Evolutionary conservation across 768 basidiomycete species (phyloP).

Genomic region (Trametes punicea): DNA sequence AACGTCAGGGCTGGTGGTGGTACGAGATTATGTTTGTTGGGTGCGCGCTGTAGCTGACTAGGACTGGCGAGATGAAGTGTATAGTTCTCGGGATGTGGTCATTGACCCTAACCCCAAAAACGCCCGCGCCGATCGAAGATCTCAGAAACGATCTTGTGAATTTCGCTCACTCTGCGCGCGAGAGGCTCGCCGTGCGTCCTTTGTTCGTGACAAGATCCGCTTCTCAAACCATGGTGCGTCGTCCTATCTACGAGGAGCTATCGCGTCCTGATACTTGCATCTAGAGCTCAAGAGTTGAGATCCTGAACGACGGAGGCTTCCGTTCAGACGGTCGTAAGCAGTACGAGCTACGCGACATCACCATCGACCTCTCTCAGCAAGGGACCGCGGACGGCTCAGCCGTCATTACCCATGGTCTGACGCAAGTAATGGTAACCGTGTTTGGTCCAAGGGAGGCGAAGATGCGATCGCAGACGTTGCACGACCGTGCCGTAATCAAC

Average conservation of each 20-base stretch:
- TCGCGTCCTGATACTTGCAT: too few species aligned
- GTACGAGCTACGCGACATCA: slow-evolving; percentile 81
- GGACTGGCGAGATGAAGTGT: neutral
- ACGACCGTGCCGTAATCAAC: slow-evolving; percentile 85
- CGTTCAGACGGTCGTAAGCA: slow-evolving; percentile 93
- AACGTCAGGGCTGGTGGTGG: neutral
- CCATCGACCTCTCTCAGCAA: slow-evolving; percentile 72
- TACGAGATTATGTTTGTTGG: neutral
- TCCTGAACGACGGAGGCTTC: slow-evolving; percentile 81
- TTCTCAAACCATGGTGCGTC: too few species aligned
- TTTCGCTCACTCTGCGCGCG: too few species aligned
- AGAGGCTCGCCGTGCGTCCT: too few species aligned
- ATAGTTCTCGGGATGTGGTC: neutral
- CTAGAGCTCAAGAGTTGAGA: slow-evolving; percentile 59
- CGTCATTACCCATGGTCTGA: slow-evolving; percentile 82
- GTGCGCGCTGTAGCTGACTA: neutral
- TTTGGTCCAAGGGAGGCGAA: slow-evolving; percentile 92
- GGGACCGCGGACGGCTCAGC: slow-evolving; percentile 85
- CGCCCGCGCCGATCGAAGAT: neutral
- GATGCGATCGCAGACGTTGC: slow-evolving; percentile 71
- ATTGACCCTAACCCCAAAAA: slow-evolving; percentile 10
- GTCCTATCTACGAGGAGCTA: too few species aligned
- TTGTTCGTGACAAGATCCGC: too few species aligned
- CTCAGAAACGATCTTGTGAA: neutral
- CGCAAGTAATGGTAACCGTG: slow-evolving; percentile 82